Percentiles rank a stretch among this genome's conserved stretches.
phyloP scores from a whole-genome alignment of 2,329 filamentous ascomycete species.

The Colletotrichum neosansevieriae region DNA sequence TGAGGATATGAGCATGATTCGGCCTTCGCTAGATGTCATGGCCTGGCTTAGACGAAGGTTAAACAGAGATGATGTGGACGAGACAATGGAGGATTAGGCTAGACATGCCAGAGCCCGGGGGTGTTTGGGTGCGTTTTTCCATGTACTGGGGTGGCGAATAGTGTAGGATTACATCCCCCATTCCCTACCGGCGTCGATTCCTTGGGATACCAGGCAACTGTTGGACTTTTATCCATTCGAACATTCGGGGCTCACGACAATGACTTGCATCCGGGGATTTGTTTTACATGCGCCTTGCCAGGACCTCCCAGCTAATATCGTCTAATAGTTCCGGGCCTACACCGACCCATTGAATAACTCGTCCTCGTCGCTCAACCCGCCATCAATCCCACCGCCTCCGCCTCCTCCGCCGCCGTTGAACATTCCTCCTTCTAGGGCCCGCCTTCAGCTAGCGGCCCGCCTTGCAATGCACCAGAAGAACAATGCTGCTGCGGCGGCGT shows the following conservation, averaged over 20 bases:
- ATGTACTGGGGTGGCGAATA: slow-evolving; percentile 32
- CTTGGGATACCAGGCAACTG: slow-evolving; percentile 39
- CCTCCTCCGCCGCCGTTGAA: slow-evolving; percentile 85
- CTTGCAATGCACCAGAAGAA: slow-evolving; percentile 81
- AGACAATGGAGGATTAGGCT: slow-evolving; percentile 8
- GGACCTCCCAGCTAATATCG: slow-evolving; percentile 31
- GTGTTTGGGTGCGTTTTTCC: slow-evolving; percentile 25
- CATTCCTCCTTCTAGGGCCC: slow-evolving; percentile 86
- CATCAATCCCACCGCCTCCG: slow-evolving; percentile 69
- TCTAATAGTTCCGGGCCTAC: slow-evolving; percentile 68
- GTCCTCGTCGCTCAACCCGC: slow-evolving; percentile 64
- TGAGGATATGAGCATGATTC: slow-evolving; percentile 36
- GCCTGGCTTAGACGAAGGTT: slow-evolving; percentile 33
- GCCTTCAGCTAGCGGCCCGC: slow-evolving; percentile 89
- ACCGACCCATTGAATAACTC: slow-evolving; percentile 65
- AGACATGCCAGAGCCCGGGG: neutral
- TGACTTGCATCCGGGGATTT: slow-evolving; percentile 30
- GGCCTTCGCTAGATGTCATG: slow-evolving; percentile 23
- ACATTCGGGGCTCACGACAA: slow-evolving; percentile 19
- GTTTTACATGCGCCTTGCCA: slow-evolving; percentile 8
- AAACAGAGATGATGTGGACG: slow-evolving; percentile 17
- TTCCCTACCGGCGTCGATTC: slow-evolving; percentile 36
- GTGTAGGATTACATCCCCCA: slow-evolving; percentile 37
- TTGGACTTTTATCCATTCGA: slow-evolving; percentile 35
- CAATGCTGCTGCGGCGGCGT: slow-evolving; percentile 58